Evolutionary conservation across 2,329 filamentous ascomycete species (phyloP).

Genomic region (Daldinia eschscholtzii): DNA sequence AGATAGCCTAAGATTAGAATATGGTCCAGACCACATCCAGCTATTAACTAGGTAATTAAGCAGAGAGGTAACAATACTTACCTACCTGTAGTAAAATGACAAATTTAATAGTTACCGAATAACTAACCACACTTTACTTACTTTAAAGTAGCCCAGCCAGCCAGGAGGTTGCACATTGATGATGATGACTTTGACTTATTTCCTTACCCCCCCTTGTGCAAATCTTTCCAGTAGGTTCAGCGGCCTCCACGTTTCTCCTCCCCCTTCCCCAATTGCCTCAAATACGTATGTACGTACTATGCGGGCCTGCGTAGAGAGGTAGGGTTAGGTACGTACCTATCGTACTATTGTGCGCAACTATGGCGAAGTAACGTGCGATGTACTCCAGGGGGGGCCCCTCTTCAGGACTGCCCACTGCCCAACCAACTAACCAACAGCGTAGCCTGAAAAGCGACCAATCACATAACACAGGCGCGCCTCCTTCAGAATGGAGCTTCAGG

Average conservation of each 20-base stretch:
- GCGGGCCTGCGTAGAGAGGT: neutral
- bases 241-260: constrained; percentile 44
- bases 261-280: constrained; percentile 40
- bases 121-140: neutral
- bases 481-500: constrained; percentile 39
- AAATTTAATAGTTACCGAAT: constrained; percentile 1
- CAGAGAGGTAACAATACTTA: neutral
- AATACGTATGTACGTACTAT: constrained; percentile 17
- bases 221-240: constrained; percentile 43
- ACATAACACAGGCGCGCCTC: constrained; percentile 35
- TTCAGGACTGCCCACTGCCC: constrained; percentile 25
- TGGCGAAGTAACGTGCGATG: constrained; percentile 14
- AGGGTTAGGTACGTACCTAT: constrained; percentile 2
- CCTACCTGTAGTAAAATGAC: neutral
- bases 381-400: constrained; percentile 27
- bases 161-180: constrained; percentile 8
- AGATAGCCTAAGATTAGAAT: constrained; percentile 28
- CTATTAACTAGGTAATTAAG: constrained; percentile 15
- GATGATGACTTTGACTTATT: constrained; percentile 20
- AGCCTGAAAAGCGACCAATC: constrained; percentile 36
- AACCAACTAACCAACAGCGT: constrained; percentile 27
- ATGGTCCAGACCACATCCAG: constrained; percentile 33
- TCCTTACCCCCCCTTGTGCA: constrained; percentile 31
- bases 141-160: neutral
- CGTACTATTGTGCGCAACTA: constrained; percentile 10